Base-by-base conservation (phyloP, 768 basidiomycete species). In the Clitopilus passeckerianus region DNA sequence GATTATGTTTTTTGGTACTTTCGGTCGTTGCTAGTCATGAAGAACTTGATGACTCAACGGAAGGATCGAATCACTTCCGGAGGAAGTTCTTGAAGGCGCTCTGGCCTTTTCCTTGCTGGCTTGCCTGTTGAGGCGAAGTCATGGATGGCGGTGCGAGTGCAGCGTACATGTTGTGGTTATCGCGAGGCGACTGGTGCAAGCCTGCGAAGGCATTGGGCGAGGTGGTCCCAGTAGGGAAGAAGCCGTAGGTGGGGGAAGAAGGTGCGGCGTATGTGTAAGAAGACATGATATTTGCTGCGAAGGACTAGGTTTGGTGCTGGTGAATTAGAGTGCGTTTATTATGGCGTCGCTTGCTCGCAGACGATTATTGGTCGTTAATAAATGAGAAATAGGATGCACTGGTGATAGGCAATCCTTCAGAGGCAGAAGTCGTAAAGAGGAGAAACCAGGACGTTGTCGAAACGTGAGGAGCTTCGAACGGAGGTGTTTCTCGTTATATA, bases 131-230 rank as follows among this genome's bases (percentile, higher is more conserved):
- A 35, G 63, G 63, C 53, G 64, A 55, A 22, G 57, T 54, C 9
- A 62, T 60, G 59, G 67, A 41, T 16, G 67, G 67, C 52, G 71
- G 62, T 27, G 72, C 64, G 59, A 85, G 77, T 4, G 82, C 75
- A 37, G 84, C 75, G 71, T 83, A 86, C 81, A 85, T 83, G 62
- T 72, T 71, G 65, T 87, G 83, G 3, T 75, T 67, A 63, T 86
- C 83, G 56, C 86, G 84, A 37, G 86, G 86, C 64, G 83, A 79
- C 70, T 82, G 82, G 68, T 85, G 80, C 57, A 87, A 76, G 46
- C 76, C 65, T 10, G 75, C 68, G 68, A 87, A 86, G 12, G 84
- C 80, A 58, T 85, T 83, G 57, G 86, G 85, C 12, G 80, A 79
- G 22, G 83, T 75, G 5, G 80, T 73, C 55, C 78, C 79, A 15